Conservation (phyloP, 2,329 filamentous ascomycete species). For the Hymenoscyphus salicellus region DNA sequence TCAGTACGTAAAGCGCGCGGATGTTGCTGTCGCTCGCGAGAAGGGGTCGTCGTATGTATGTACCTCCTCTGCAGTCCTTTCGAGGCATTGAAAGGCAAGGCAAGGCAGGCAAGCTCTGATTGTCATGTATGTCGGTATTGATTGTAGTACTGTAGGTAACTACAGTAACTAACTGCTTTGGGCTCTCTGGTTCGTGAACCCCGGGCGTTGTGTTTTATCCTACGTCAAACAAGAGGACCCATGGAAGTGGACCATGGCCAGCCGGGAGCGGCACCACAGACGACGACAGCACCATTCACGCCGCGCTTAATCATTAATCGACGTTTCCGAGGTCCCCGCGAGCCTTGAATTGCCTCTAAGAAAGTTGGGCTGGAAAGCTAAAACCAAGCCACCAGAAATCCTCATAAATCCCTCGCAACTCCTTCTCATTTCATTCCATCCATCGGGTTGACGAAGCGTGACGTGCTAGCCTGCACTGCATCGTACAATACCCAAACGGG, state of each 20-base stretch:
- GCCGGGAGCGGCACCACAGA: slow-evolving; percentile 4
- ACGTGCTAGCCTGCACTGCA: background rate
- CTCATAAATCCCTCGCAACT: background rate
- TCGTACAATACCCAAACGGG: slow-evolving; percentile 3
- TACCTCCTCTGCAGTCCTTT: background rate
- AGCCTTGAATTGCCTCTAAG: background rate
- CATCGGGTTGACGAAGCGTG: background rate
- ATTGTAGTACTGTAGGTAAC: background rate
- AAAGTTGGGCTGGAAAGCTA: background rate
- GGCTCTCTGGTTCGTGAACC: background rate
- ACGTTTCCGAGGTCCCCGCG: background rate
- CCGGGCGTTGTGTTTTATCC: background rate
- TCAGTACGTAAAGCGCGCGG: slow-evolving; percentile 4
- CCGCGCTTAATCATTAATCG: slow-evolving; percentile 10
- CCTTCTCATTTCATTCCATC: background rate
- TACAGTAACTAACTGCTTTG: background rate
- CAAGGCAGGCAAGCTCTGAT: background rate
- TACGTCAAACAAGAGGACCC: slow-evolving; percentile 2
- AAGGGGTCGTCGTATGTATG: background rate
- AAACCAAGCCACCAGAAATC: background rate
- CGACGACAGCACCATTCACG: background rate
- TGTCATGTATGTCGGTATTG: background rate
- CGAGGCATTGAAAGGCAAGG: background rate
- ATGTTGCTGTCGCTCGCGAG: background rate
- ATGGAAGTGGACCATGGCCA: background rate